A percentile compares a stretch with the other conserved stretches of the same genome.
phyloP scores from a whole-genome alignment of 2,329 filamentous ascomycete genomes.

The Sporothrix variecibatus region DNA sequence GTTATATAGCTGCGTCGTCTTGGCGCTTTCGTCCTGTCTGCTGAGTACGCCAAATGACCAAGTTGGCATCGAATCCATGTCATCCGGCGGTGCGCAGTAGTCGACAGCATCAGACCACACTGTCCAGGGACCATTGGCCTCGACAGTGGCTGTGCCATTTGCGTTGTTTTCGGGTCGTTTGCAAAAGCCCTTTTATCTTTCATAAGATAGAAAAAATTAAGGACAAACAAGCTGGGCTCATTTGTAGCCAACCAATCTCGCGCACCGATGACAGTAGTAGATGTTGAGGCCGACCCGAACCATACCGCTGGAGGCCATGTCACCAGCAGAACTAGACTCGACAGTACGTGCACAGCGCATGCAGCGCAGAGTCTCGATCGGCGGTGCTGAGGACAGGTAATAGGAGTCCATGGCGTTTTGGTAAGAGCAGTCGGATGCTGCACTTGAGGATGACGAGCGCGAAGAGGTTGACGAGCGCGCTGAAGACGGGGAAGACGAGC shows the following conservation, averaged over 20 bases:
- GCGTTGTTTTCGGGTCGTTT: not conserved
- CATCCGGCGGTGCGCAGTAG: not conserved
- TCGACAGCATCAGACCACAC: not conserved
- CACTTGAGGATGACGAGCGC: slow-evolving; percentile 42
- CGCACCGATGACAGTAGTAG: slow-evolving; percentile 67
- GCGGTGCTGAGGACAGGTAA: slow-evolving; percentile 50
- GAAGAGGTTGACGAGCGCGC: slow-evolving; percentile 37
- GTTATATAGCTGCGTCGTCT: not conserved
- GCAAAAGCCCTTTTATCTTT: not conserved
- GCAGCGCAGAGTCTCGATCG: slow-evolving; percentile 63
- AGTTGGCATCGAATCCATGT: not conserved
- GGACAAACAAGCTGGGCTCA: slow-evolving; percentile 40
- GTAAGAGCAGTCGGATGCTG: slow-evolving; percentile 39
- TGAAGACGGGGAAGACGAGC: slow-evolving; percentile 43
- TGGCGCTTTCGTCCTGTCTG: not conserved
- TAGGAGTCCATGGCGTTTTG: slow-evolving; percentile 54
- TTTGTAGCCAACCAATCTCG: slow-evolving; percentile 64
- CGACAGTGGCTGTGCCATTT: not conserved
- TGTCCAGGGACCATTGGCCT: not conserved
- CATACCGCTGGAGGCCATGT: slow-evolving; percentile 61
- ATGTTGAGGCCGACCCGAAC: slow-evolving; percentile 65
- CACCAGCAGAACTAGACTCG: slow-evolving; percentile 63
- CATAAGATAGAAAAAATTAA: not conserved
- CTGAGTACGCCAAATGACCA: not conserved
- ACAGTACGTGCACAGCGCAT: slow-evolving; percentile 62